phyloP scores from a whole-genome alignment of 805 yeast species.

The Metschnikowia orientalis region DNA sequence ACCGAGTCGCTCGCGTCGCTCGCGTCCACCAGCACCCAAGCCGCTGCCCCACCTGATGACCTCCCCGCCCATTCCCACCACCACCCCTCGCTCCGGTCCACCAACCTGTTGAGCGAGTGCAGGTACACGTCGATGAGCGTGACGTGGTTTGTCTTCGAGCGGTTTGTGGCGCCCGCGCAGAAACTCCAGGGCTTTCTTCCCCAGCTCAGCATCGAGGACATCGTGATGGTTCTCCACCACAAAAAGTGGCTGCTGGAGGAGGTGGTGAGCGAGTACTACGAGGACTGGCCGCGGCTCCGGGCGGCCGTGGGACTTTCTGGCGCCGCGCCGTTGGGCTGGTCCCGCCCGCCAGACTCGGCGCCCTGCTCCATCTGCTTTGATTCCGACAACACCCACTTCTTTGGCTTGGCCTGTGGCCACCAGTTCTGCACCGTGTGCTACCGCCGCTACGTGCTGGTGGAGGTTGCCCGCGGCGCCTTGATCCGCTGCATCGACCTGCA shows the following conservation, averaged over 20 bases:
- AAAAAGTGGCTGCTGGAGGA: slow-evolving; percentile 40
- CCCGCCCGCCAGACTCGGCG: slow-evolving; percentile 19
- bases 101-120: slow-evolving; percentile 8
- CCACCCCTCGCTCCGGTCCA: slow-evolving; percentile 8
- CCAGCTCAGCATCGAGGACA: slow-evolving; percentile 26
- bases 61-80: too few species aligned
- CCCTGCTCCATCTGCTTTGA: slow-evolving; percentile 75
- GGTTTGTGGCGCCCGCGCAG: slow-evolving; percentile 22
- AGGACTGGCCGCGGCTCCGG: slow-evolving; percentile 24
- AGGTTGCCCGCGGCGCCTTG: slow-evolving; percentile 38
- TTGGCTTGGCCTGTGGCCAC: slow-evolving; percentile 65
- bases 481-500: slow-evolving; percentile 65
- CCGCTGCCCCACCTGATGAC: too few species aligned
- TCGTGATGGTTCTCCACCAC: slow-evolving; percentile 32
- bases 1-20: neutral
- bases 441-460: slow-evolving; percentile 49
- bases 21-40: too few species aligned
- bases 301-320: slow-evolving; percentile 26
- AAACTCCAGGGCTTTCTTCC: slow-evolving; percentile 25
- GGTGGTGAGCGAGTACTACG: slow-evolving; percentile 34
- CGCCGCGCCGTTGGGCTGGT: slow-evolving; percentile 1
- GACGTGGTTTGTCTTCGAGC: slow-evolving; percentile 21
- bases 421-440: slow-evolving; percentile 69
- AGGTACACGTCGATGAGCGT: slow-evolving; percentile 11
- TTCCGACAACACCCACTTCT: slow-evolving; percentile 33